Base-by-base conservation (phyloP, 306 rosid genomes). In the Vicia villosa region DNA sequence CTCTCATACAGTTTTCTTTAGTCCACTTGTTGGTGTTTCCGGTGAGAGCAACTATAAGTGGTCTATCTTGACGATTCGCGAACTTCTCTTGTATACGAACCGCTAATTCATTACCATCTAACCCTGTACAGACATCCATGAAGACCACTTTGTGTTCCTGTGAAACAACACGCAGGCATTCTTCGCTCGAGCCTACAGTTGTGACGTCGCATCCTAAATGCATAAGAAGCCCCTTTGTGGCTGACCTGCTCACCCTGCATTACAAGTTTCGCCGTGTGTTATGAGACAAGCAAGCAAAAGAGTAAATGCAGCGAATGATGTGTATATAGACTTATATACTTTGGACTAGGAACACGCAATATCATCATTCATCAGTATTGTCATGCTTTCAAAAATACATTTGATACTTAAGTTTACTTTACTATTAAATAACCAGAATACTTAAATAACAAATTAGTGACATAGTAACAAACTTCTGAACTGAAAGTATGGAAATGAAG, bases 131-230 rank as follows among this genome's bases (percentile, higher is more conserved):
- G 45, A 90, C 88, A 77, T 94, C 98, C 90, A 94, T 76, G 84
- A 94, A 85, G 20, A 94, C 85, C 68, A 91, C 86, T 74, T 50
- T 85, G 82, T 88, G 89, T 56, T 91, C 96, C 15, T 54, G 82
- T 19, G 97, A 91, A 77, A 85, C 75, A 46, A 69, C 80, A 28
- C 70, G 85, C 71, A 94, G 28, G 72, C 89, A 87, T 77, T 90
- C 99, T 32, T 91, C 89, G 0, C 72, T 79, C 8, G 95, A 87
- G 82, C 92, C 70, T 32, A 68, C 91, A 3, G 86, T 77, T 17
- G 92, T 80, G 22, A 91, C 95, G 6, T 94, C 96, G 60, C 97
- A 94, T 51, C 97, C 95, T 49, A 94, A 83, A 80, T 87, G 96
- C 67, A 74, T 59, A 59, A 90, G 99, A 61, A 94, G 95, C 60